Percentiles rank a stretch among this genome's conserved stretches.
phyloP scores from a whole-genome alignment of 2,329 filamentous ascomycete genomes.

The Lasiodiplodia sp. region DNA sequence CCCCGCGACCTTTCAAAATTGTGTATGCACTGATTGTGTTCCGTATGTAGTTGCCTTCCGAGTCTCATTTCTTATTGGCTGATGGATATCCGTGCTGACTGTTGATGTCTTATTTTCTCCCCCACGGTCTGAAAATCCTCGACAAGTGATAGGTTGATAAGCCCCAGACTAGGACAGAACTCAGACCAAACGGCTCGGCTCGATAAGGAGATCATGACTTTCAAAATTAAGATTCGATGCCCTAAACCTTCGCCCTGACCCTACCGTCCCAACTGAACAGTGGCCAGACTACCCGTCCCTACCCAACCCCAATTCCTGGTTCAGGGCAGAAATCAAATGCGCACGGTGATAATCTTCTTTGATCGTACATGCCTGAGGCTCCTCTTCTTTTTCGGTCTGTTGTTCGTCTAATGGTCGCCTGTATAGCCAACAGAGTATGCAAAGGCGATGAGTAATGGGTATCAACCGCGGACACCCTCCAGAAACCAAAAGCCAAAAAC shows the following conservation, averaged over 20 bases:
- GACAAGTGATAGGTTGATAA: background rate
- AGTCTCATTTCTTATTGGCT: background rate
- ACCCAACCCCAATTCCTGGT: background rate
- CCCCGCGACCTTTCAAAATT: background rate
- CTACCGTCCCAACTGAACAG: background rate
- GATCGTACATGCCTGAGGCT: background rate
- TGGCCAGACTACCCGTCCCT: background rate
- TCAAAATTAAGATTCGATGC: background rate
- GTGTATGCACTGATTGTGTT: background rate
- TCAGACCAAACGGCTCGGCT: background rate
- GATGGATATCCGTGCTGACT: background rate
- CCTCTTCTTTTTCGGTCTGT: background rate
- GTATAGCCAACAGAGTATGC: background rate
- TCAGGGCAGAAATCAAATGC: background rate
- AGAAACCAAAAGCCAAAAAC: background rate
- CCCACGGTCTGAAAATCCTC: background rate
- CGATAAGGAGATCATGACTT: background rate
- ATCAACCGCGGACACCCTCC: background rate
- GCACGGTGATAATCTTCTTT: background rate
- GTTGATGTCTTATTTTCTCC: background rate
- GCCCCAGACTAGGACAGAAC: background rate
- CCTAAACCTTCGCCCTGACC: background rate
- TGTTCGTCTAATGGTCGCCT: background rate
- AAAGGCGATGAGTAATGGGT: background rate
- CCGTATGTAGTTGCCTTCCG: background rate